A percentile compares a stretch with the other conserved stretches of the same genome.
Evolutionary conservation across 2,329 filamentous ascomycete species (phyloP).

Genomic region (Curvularia spicifera): DNA sequence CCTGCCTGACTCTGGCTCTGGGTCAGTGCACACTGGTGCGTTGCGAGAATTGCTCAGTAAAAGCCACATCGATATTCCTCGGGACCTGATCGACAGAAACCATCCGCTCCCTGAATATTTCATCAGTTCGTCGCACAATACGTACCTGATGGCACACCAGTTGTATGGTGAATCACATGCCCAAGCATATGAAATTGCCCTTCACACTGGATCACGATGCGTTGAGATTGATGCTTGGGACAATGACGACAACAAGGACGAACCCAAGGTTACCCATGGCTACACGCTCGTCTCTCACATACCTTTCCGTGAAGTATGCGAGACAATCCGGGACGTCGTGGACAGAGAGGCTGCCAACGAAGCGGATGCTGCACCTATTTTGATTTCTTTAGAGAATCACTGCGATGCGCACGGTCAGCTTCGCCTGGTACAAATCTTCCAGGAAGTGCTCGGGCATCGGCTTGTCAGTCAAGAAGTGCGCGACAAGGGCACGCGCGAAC

Average conservation of each 20-base stretch:
- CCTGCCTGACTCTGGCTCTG: slow-evolving; percentile 58
- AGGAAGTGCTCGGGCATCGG: slow-evolving; percentile 66
- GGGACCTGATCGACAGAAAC: slow-evolving; percentile 62
- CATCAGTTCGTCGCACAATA: slow-evolving; percentile 76
- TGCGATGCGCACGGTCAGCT: slow-evolving; percentile 65
- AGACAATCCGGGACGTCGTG: slow-evolving; percentile 67
- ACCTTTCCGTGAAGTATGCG: slow-evolving; percentile 68
- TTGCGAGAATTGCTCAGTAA: slow-evolving; percentile 62
- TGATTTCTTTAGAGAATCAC: slow-evolving; percentile 73
- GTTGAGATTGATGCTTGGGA: slow-evolving; percentile 80
- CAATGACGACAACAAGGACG: slow-evolving; percentile 63
- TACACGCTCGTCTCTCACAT: slow-evolving; percentile 72
- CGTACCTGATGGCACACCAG: slow-evolving; percentile 73
- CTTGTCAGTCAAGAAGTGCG: slow-evolving; percentile 65
- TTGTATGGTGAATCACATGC: slow-evolving; percentile 69
- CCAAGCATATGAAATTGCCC: slow-evolving; percentile 67
- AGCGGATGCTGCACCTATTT: slow-evolving; percentile 61
- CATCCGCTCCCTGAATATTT: slow-evolving; percentile 72
- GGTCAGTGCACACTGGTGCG: slow-evolving; percentile 54
- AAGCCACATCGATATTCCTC: slow-evolving; percentile 64
- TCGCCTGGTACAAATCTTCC: slow-evolving; percentile 69
- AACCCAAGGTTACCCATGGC: slow-evolving; percentile 74
- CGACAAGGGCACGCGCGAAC: slow-evolving; percentile 62
- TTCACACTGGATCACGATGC: slow-evolving; percentile 69
- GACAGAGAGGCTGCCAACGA: slow-evolving; percentile 63